Evolutionary conservation across 768 basidiomycete genomes (phyloP).

Genomic region (Mycena crocata): DNA sequence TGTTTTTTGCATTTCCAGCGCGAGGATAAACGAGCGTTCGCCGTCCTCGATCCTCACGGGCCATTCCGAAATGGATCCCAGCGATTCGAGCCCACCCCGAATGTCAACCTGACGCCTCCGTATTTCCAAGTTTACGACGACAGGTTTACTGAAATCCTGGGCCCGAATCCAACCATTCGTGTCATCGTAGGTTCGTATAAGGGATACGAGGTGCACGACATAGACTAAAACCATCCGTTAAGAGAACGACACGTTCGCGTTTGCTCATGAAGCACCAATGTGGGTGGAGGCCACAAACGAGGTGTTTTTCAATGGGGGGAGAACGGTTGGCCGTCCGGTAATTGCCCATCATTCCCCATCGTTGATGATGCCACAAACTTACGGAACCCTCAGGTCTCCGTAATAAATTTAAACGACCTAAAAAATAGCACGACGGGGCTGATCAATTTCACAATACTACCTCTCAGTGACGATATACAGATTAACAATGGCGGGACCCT

Average conservation of each 20-base stretch:
- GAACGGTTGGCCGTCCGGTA: slow-evolving; percentile 54
- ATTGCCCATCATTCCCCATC: slow-evolving; percentile 48
- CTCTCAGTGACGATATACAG: slow-evolving; percentile 41
- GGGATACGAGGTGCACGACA: no score
- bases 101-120: slow-evolving; percentile 52
- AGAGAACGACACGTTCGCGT: slow-evolving; percentile 56
- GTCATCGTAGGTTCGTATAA: no score
- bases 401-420: slow-evolving; percentile 39
- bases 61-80: slow-evolving; percentile 33
- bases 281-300: slow-evolving; percentile 63
- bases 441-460: slow-evolving; percentile 28
- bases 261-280: slow-evolving; percentile 70
- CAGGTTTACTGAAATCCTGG: slow-evolving; percentile 59
- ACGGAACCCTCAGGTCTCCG: slow-evolving; percentile 52
- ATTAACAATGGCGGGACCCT: slow-evolving; percentile 63
- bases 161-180: slow-evolving; percentile 55
- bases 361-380: slow-evolving; percentile 59
- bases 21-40: slow-evolving; percentile 29
- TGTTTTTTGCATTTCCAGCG: slow-evolving; percentile 3
- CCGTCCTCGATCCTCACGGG: slow-evolving; percentile 29
- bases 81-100: slow-evolving; percentile 61
- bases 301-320: slow-evolving; percentile 65
- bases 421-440: slow-evolving; percentile 22
- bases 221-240: no score
- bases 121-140: slow-evolving; percentile 66